phyloP scores from a whole-genome alignment of 768 basidiomycete genomes.

The Tylopilus cervinicoccineus region DNA sequence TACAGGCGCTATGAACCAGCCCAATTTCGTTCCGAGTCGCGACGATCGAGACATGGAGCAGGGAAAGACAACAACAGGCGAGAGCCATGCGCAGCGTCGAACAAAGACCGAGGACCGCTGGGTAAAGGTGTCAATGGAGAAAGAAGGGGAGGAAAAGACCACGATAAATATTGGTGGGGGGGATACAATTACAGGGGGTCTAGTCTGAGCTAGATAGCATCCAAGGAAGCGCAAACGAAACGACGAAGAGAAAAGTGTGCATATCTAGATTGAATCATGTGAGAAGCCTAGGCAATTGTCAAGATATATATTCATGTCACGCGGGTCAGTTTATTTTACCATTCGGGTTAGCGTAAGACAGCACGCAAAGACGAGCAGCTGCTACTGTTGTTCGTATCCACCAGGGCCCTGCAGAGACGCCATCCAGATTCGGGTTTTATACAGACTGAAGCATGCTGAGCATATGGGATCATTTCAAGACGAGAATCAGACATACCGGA shows the following conservation, averaged over 20 bases:
- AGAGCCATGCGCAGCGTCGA: not conserved
- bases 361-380: conserved; percentile 1
- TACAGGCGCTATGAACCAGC: conserved; percentile 20
- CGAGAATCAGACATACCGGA: conserved; percentile 50
- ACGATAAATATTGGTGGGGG: conserved; percentile 20
- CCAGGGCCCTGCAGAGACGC: conserved; percentile 64
- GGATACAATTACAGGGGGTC: conserved; percentile 28
- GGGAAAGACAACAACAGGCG: not conserved
- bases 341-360: not conserved
- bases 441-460: conserved; percentile 48
- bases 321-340: conserved; percentile 17
- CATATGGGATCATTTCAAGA: conserved; percentile 6
- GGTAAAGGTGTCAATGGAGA: not conserved
- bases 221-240: conserved; percentile 6
- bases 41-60: not conserved
- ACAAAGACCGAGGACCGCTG: not conserved
- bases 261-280: conserved; percentile 31
- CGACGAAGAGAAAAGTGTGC: conserved; percentile 9
- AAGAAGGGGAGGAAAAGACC: not conserved
- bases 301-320: conserved; percentile 21
- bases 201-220: conserved; percentile 32
- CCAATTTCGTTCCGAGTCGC: conserved; percentile 4
- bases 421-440: conserved; percentile 97
- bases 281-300: conserved; percentile 7
- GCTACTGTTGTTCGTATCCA: conserved; percentile 44